Evolutionary conservation across 345 rosid genomes (phyloP).

Genomic region (Pistacia vera): DNA sequence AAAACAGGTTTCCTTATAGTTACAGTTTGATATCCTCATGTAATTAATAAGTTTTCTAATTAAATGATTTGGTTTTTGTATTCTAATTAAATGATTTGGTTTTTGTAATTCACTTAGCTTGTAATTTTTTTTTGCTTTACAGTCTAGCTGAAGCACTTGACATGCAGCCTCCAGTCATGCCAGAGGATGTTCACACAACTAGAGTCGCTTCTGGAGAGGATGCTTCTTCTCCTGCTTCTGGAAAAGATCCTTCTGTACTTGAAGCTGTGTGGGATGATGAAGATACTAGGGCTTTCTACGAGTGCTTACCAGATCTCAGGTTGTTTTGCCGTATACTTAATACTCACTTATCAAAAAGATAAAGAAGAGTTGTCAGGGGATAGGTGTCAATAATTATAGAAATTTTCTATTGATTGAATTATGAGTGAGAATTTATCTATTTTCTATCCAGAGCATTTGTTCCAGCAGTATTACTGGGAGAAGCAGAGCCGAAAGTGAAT

Average conservation of each 20-base stretch:
- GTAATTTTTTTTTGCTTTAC: constrained; percentile 16
- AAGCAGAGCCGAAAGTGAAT: constrained; percentile 73
- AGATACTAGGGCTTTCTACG: constrained; percentile 95
- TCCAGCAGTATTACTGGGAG: constrained; percentile 96
- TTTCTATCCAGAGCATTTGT: constrained; percentile 85
- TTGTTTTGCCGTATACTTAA: constrained; percentile 33
- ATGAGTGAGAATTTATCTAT: constrained; percentile 13
- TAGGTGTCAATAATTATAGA: constrained; percentile 5
- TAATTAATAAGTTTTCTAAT: background rate
- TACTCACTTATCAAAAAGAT: background rate
- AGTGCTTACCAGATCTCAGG: constrained; percentile 97
- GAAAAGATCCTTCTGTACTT: constrained; percentile 70
- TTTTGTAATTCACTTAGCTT: background rate
- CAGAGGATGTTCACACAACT: constrained; percentile 96
- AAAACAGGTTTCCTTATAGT: background rate
- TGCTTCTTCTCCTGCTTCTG: constrained; percentile 62
- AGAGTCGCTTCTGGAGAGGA: constrained; percentile 90
- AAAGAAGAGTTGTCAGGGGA: background rate
- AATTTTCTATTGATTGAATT: background rate
- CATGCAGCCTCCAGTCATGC: constrained; percentile 98
- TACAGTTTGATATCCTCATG: background rate
- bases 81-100: background rate
- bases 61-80: background rate
- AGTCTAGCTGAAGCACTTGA: constrained; percentile 98
- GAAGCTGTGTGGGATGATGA: constrained; percentile 99